Evolutionary conservation across 2,329 filamentous ascomycete species (phyloP).

Genomic region (Nemania abortiva): DNA sequence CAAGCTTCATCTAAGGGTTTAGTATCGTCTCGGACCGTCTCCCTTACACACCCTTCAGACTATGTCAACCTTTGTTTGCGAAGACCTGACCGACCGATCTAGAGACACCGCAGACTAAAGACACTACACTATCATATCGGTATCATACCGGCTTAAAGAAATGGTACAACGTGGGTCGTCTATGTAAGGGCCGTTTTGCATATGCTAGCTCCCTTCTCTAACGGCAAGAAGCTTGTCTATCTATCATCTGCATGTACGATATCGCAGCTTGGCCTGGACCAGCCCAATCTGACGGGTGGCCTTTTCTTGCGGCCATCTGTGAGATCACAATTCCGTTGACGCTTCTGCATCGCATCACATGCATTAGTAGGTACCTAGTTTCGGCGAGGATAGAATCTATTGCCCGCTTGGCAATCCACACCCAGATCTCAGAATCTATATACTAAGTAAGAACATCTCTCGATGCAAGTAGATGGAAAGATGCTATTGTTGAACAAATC

Average conservation of each 20-base stretch:
- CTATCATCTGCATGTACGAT: conserved; percentile 32
- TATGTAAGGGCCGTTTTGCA: conserved; percentile 11
- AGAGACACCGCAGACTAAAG: neutral
- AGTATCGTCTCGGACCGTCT: neutral
- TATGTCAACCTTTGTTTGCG: too few relatives aligned
- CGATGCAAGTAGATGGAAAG: neutral
- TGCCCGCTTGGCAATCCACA: neutral
- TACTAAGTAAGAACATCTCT: neutral
- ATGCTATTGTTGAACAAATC: conserved; percentile 20
- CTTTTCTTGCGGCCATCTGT: conserved; percentile 46
- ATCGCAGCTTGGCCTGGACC: conserved; percentile 22
- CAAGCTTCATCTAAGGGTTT: conserved; percentile 23
- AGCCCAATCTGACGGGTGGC: conserved; percentile 37
- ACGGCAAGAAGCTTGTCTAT: conserved; percentile 10
- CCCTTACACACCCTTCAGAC: too few relatives aligned
- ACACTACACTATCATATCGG: neutral
- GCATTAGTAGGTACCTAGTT: conserved; percentile 21
- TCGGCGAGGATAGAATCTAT: neutral
- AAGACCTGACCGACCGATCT: neutral
- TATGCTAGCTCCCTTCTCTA: conserved; percentile 10
- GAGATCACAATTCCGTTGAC: conserved; percentile 18
- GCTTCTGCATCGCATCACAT: conserved; percentile 31
- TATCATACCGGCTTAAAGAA: neutral
- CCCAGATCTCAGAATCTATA: neutral
- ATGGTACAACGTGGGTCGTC: neutral